These are phyloP conservation scores for Decorospora gaudefroyi DNA, from an alignment of 2,329 filamentous ascomycete genomes.

Conservation along the genomic window DNA sequence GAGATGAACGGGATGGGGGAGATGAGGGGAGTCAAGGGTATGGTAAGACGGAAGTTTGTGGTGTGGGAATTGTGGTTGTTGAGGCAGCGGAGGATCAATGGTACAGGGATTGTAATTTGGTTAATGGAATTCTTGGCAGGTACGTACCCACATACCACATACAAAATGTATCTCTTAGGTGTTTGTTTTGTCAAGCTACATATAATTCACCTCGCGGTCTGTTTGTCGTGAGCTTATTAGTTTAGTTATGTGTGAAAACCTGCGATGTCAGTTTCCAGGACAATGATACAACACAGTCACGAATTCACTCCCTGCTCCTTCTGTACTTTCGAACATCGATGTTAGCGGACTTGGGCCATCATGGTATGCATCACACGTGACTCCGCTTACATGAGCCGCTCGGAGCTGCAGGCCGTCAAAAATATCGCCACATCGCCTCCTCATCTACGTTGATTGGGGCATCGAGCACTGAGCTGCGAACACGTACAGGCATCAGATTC, in stretches of 20 bases:
- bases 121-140: too few relatives aligned
- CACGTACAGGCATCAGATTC: conserved; percentile 42
- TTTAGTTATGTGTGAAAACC: too few relatives aligned
- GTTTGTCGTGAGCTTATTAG: too few relatives aligned
- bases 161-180: too few relatives aligned
- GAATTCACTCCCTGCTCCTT: not conserved
- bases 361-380: not conserved
- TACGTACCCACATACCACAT: too few relatives aligned
- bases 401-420: conserved; percentile 6
- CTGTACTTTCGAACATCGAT: not conserved
- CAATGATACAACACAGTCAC: too few relatives aligned
- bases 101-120: too few relatives aligned
- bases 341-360: not conserved
- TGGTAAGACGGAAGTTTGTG: not conserved
- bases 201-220: too few relatives aligned
- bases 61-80: not conserved
- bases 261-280: too few relatives aligned
- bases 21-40: not conserved
- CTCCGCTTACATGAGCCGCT: conserved; percentile 2
- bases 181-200: too few relatives aligned
- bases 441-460: conserved; percentile 20
- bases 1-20: not conserved
- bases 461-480: conserved; percentile 27
- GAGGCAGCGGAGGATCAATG: too few relatives aligned
- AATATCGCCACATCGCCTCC: conserved; percentile 13